These are phyloP conservation scores for Metarhizium rileyi DNA, from an alignment of 2,329 filamentous ascomycete species.

Conservation along the genomic window DNA sequence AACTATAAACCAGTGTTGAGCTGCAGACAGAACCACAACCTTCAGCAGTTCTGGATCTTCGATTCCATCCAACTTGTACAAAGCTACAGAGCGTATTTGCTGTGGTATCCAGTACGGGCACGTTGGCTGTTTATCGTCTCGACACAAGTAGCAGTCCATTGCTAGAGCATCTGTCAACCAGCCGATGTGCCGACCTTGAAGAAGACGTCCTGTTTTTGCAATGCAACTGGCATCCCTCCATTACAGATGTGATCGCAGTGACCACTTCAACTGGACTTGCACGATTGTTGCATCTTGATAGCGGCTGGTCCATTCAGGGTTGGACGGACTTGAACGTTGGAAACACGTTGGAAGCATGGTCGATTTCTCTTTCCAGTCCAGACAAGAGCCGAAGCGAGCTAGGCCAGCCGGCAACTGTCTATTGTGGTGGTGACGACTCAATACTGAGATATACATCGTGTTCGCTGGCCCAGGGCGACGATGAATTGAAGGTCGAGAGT, in stretches of 20 bases:
- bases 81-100: constrained; percentile 47
- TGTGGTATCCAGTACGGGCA: constrained; percentile 68
- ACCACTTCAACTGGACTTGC: constrained; percentile 63
- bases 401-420: constrained; percentile 31
- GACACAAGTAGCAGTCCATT: constrained; percentile 25
- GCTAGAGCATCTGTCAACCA: constrained; percentile 32
- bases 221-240: constrained; percentile 60
- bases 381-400: constrained; percentile 10
- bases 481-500: constrained; percentile 7
- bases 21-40: constrained; percentile 52
- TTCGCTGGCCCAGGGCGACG: constrained; percentile 10
- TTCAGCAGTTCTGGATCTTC: constrained; percentile 74
- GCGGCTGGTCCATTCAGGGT: constrained; percentile 28
- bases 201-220: constrained; percentile 58
- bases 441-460: constrained; percentile 40
- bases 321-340: constrained; percentile 30
- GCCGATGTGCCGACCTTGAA: constrained; percentile 39
- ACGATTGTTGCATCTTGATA: constrained; percentile 39
- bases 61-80: constrained; percentile 52
- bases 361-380: constrained; percentile 46
- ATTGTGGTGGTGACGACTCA: constrained; percentile 71
- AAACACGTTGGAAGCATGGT: constrained; percentile 65
- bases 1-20: constrained; percentile 4
- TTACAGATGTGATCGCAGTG: constrained; percentile 48
- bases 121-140: constrained; percentile 54